phyloP scores from a whole-genome alignment of 768 basidiomycete species.

The Russula olivacea region DNA sequence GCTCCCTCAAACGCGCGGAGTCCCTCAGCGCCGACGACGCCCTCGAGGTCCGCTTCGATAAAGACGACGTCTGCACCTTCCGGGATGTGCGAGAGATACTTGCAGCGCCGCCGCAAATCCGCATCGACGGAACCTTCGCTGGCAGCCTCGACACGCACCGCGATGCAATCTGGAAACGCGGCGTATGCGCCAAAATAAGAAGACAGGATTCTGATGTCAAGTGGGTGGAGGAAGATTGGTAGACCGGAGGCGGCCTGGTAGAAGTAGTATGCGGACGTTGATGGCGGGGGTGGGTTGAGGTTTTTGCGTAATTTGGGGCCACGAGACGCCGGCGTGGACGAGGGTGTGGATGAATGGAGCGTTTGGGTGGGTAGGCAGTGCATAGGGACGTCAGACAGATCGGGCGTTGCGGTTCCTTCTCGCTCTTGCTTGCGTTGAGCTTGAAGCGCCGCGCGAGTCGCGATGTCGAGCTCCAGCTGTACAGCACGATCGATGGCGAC shows the following conservation, averaged over 20 bases:
- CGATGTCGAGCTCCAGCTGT: conserved; percentile 52
- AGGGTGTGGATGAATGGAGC: conserved; percentile 10
- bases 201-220: conserved; percentile 90
- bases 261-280: conserved; percentile 88
- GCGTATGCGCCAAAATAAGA: conserved; percentile 77
- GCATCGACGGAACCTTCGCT: conserved; percentile 83
- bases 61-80: conserved; percentile 92
- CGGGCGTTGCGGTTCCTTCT: conserved; percentile 21
- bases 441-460: conserved; percentile 34
- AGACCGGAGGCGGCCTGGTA: conserved; percentile 92
- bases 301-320: conserved; percentile 62
- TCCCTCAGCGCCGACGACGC: conserved; percentile 69
- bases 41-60: conserved; percentile 77
- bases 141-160: conserved; percentile 70
- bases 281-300: conserved; percentile 80
- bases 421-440: conserved; percentile 29
- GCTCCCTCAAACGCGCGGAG: conserved; percentile 80
- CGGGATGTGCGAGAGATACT: conserved; percentile 90
- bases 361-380: conserved; percentile 46
- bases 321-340: conserved; percentile 34
- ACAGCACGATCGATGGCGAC: conserved; percentile 57
- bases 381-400: conserved; percentile 44
- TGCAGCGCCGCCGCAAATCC: conserved; percentile 89
- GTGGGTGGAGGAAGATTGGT: conserved; percentile 88
- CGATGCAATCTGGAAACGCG: conserved; percentile 77